These are phyloP conservation scores for Cucurbita ficifolia DNA, from an alignment of 306 rosid genomes.

Conservation along the genomic window DNA sequence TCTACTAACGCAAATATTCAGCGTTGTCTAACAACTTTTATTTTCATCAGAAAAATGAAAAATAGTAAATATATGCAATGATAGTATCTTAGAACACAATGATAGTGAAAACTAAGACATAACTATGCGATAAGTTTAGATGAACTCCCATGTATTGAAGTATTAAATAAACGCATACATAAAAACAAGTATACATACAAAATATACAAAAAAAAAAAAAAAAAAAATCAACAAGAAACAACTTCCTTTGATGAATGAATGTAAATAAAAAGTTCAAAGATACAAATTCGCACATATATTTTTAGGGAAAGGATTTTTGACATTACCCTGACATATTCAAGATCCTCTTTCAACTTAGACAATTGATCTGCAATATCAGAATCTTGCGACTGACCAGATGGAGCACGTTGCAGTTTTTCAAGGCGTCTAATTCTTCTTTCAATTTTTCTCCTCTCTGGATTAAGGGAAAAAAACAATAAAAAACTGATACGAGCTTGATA, in stretches of 20 bases:
- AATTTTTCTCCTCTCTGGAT: slow-evolving; percentile 72
- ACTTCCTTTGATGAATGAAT: too few species aligned
- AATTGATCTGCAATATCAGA: slow-evolving; percentile 46
- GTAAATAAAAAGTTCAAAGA: too few species aligned
- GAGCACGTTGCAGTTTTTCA: slow-evolving; percentile 69
- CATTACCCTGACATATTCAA: slow-evolving; percentile 77
- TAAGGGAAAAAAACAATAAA: neutral
- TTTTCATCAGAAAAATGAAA: neutral
- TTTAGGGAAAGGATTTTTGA: neutral
- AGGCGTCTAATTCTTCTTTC: slow-evolving; percentile 83
- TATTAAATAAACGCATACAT: neutral
- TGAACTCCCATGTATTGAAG: neutral
- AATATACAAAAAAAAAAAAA: too few species aligned
- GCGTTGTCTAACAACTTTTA: neutral
- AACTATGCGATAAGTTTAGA: neutral
- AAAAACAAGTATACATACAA: neutral
- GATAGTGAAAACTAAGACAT: neutral
- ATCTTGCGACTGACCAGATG: slow-evolving; percentile 48
- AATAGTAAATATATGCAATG: neutral
- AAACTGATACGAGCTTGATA: neutral
- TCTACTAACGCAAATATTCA: neutral
- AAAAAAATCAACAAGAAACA: too few species aligned
- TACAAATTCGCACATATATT: too few species aligned
- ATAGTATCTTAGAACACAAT: neutral
- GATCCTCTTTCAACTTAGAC: slow-evolving; percentile 74